Evolutionary conservation across 2,329 filamentous ascomycete genomes (phyloP), one percentile per base, ranked within the genome.

Genomic region (Hypoxylon rubiginosum): DNA sequence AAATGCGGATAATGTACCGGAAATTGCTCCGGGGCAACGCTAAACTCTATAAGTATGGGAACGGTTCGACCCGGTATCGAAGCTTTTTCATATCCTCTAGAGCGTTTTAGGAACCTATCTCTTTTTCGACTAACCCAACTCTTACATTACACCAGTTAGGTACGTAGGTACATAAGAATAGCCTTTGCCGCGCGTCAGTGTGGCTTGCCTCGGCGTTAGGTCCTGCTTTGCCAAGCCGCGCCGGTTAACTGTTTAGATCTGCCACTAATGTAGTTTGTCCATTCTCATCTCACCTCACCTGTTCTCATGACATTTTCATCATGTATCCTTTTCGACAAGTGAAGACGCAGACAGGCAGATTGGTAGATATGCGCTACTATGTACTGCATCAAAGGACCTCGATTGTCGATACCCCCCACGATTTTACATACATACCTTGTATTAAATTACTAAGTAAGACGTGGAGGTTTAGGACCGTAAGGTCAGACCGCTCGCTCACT

Each of bases 1-100:
- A 52, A 43, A 52, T 43, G 32, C 10, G 62, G 65, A 21, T 62
- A 19, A 59, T 43, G 62, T 62, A 34, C 19, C 61, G 65, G 65
- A 39, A 15, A 32, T 49, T 30, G 19, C 54, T 56, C 65, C 61
- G 65, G 21, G 21, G 50, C 4, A 52, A 52, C 55, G 49, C 49
- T 65, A 50, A 28, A 24, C 24, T 28, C n/a, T 17, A 26, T 48
- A 28, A 54, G 34, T 28, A 50, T 36, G 28, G 19, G 15, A 28
- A 54, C 32, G 50, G 43, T 46, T 52, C 24, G 59, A 58, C 26
- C 26, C 17, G 34, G 32, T 26, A 7, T 52, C 19, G 11, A 34
- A 2, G 57, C 13, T 13, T 24, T 48, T 28, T n/a, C 5, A n/a
- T 17, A 4, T 50, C 15, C 4, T 19, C 24, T 50, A 50, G 9